A percentile compares a stretch with the other conserved stretches of the same genome.
These are phyloP conservation scores for Serendipita vermifera DNA, from an alignment of 768 basidiomycete genomes.

Conservation along the genomic window DNA sequence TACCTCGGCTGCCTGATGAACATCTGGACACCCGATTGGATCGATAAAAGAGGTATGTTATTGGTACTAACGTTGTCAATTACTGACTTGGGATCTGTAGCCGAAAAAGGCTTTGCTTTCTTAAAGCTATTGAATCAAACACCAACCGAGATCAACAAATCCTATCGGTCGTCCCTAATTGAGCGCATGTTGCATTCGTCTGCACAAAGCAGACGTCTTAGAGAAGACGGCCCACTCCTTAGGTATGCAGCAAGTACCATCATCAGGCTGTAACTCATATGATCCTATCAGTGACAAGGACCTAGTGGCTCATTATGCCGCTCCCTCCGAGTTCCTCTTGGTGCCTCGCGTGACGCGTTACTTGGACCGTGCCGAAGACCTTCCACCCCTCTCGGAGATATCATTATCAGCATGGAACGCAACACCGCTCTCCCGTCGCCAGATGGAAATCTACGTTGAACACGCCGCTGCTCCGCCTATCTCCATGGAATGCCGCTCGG, in stretches of 20 bases:
- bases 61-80: background rate
- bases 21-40: slow-evolving; percentile 82
- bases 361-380: slow-evolving; percentile 28
- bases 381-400: slow-evolving; percentile 51
- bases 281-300: slow-evolving; percentile 36
- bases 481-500: slow-evolving; percentile 53
- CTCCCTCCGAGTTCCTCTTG: slow-evolving; percentile 27
- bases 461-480: slow-evolving; percentile 77
- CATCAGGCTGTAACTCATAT: slow-evolving; percentile 27
- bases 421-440: slow-evolving; percentile 72
- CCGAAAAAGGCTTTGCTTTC: slow-evolving; percentile 63
- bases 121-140: slow-evolving; percentile 52
- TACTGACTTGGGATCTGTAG: slow-evolving; percentile 14
- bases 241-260: slow-evolving; percentile 10
- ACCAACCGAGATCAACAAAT: slow-evolving; percentile 48
- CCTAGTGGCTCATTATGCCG: slow-evolving; percentile 32
- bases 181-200: slow-evolving; percentile 38
- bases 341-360: slow-evolving; percentile 20
- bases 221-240: slow-evolving; percentile 24
- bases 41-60: slow-evolving; percentile 29
- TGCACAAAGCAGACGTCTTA: slow-evolving; percentile 30
- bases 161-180: slow-evolving; percentile 50
- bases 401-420: slow-evolving; percentile 45
- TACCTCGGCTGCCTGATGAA: slow-evolving; percentile 59
- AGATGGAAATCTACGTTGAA: slow-evolving; percentile 77